Base-by-base conservation (phyloP, 2,329 filamentous ascomycete genomes). In the Stromatinia cepivora region DNA sequence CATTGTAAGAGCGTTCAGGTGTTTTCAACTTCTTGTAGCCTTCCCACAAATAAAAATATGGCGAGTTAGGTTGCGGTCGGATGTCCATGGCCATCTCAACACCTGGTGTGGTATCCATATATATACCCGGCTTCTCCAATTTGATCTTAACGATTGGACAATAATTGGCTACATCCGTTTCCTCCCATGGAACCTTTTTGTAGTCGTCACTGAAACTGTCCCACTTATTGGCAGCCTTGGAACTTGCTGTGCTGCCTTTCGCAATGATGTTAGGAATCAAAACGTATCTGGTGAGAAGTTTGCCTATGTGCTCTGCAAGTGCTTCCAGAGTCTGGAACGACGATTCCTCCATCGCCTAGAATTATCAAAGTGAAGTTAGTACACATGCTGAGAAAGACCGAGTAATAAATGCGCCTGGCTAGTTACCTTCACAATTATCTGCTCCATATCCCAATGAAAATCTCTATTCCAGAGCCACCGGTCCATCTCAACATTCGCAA, bases 241-340 rank as follows among this genome's bases (percentile, higher is more conserved):
- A 6, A 72, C 45, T 17, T 50, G 48, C 66, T 70, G 56, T 11
- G 62, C 66, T 15, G 68, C 39, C 20, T 53, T 20, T 54, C 67
- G 71, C 6, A 36, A 64, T 20, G 3, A 67, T 75, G 75, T 42
- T 77, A 73, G 69, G 75, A 63, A 73, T 72, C 56, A 75, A 76
- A 71, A 86, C 81, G 42, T 83, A 81, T 34, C 76, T 75, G n/a
- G 84, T 79, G 53, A 89, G 81, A 10, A 77, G 78, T 7, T 79
- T 79, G 65, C 80, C 85, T 66, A 84, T 80, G 73, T 84, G 80
- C 0, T 81, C 79, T 3, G 84, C 86, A 36, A 90, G 80, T 0
- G 88, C 86, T 76, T 90, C 88, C 0, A 90, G 83, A 0, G 88
- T 90, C 76, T 88, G 85, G 73, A 87, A 90, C 0, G 83, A 82